A percentile compares a stretch with the other conserved stretches of the same genome.
Evolutionary conservation across 1,139 yeast species (phyloP).

Genomic region (Torulaspora pretoriensis): DNA sequence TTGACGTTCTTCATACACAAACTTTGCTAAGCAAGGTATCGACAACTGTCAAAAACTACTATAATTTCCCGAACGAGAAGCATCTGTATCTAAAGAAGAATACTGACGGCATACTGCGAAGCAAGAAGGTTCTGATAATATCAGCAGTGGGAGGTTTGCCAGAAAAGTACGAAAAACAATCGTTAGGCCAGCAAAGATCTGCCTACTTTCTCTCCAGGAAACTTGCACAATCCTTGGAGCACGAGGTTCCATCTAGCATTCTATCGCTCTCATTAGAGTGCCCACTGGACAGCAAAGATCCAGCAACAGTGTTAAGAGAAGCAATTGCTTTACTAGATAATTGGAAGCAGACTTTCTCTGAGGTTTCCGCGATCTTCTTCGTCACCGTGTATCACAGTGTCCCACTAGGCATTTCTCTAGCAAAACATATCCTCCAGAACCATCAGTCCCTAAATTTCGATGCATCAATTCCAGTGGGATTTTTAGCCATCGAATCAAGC

Average conservation of each 20-base stretch:
- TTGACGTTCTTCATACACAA: conserved; percentile 27
- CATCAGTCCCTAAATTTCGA: conserved; percentile 17
- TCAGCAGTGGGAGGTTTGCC: conserved; percentile 34
- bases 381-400: conserved; percentile 35
- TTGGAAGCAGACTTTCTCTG: conserved; percentile 28
- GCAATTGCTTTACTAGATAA: conserved; percentile 24
- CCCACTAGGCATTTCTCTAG: conserved; percentile 28
- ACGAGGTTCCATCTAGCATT: conserved; percentile 20
- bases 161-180: conserved; percentile 32
- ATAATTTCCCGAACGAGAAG: conserved; percentile 31
- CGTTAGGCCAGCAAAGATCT: conserved; percentile 29
- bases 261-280: conserved; percentile 30
- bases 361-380: conserved; percentile 28
- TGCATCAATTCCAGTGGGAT: conserved; percentile 24
- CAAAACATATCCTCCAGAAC: conserved; percentile 24
- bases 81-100: conserved; percentile 31
- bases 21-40: conserved; percentile 31
- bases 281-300: conserved; percentile 27
- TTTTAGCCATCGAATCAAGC: conserved; percentile 33
- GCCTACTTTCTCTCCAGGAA: conserved; percentile 29
- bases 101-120: conserved; percentile 14
- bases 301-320: conserved; percentile 24
- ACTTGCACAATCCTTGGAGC: conserved; percentile 24
- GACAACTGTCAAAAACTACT: conserved; percentile 31
- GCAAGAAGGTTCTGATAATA: conserved; percentile 27